A percentile compares a stretch with the other conserved stretches of the same genome.
Evolutionary conservation across 1,284 basidiomycete genomes (phyloP).

Genomic region (Ceratobasidium sp.): DNA sequence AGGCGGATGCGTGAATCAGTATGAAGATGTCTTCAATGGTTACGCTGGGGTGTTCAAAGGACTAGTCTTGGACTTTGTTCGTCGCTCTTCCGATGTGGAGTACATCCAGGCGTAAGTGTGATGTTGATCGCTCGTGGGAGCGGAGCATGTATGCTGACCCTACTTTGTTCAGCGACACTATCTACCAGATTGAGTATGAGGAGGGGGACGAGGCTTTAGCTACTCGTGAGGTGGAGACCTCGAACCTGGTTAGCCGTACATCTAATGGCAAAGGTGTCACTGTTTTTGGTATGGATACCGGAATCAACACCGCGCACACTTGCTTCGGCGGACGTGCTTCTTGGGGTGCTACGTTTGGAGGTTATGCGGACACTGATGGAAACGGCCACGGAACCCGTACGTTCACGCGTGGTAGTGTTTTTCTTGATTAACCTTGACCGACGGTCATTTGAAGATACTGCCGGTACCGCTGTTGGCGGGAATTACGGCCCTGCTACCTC

Average conservation of each 20-base stretch:
- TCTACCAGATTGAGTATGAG: conserved; percentile 24
- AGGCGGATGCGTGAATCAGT: background rate
- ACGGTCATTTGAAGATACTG: conserved; percentile 45
- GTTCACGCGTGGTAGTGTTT: background rate
- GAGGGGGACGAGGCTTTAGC: conserved; percentile 36
- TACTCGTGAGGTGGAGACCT: background rate
- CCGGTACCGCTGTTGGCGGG: conserved; percentile 60
- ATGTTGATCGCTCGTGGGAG: too few relatives aligned
- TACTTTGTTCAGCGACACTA: background rate
- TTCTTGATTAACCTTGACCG: conserved; percentile 9
- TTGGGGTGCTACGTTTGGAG: conserved; percentile 43
- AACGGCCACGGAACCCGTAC: conserved; percentile 44
- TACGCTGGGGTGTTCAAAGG: conserved; percentile 32
- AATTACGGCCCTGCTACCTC: conserved; percentile 96
- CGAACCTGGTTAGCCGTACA: conserved; percentile 15
- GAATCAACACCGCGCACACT: conserved; percentile 36
- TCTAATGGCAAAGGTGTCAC: conserved; percentile 2
- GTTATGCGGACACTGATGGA: conserved; percentile 35
- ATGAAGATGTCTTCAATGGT: conserved; percentile 24
- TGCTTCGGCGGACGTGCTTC: conserved; percentile 44
- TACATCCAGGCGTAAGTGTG: conserved; percentile 31
- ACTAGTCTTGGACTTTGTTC: conserved; percentile 27
- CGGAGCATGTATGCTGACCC: background rate
- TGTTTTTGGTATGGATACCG: conserved; percentile 27
- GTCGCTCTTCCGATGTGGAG: conserved; percentile 33